phyloP scores from a whole-genome alignment of 2,329 filamentous ascomycete genomes.

The Colletotrichum ledebouriae region DNA sequence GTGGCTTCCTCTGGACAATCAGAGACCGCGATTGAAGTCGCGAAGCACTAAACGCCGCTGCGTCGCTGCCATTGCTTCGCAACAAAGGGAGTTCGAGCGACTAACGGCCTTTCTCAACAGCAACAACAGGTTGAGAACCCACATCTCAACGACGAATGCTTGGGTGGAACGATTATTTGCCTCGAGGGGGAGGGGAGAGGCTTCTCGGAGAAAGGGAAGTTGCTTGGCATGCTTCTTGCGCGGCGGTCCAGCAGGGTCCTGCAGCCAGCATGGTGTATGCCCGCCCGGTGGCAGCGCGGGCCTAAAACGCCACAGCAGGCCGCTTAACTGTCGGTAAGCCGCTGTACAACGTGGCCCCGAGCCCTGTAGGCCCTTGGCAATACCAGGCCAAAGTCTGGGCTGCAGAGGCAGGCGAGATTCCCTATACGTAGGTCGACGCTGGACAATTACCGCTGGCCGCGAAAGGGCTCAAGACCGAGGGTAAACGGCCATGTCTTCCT shows the following conservation, averaged over 20 bases:
- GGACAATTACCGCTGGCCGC: no score
- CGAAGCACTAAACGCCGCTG: background rate
- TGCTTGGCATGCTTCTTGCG: slow-evolving; percentile 19
- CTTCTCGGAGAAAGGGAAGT: slow-evolving; percentile 39
- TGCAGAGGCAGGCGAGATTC: background rate
- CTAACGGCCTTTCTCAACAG: slow-evolving; percentile 18
- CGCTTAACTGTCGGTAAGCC: slow-evolving; percentile 15
- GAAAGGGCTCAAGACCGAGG: no score
- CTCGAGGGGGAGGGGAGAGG: background rate
- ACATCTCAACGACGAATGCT: slow-evolving; percentile 25
- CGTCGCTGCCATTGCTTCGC: background rate
- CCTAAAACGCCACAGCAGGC: slow-evolving; percentile 20
- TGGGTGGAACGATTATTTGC: slow-evolving; percentile 33
- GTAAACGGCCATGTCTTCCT: background rate
- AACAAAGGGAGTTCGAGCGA: background rate
- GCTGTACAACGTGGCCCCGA: slow-evolving; percentile 31
- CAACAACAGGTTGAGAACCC: slow-evolving; percentile 29
- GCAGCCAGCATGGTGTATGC: background rate
- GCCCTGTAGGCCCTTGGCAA: slow-evolving; percentile 35
- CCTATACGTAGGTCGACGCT: no score
- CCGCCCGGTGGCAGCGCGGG: no score
- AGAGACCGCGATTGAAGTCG: no score
- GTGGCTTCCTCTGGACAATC: no score
- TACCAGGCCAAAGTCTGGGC: slow-evolving; percentile 4
- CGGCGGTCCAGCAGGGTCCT: slow-evolving; percentile 25